Percentiles rank a stretch among this genome's conserved stretches.
Conservation (phyloP, 2,329 filamentous ascomycete genomes). For the Fusarium sp. region DNA sequence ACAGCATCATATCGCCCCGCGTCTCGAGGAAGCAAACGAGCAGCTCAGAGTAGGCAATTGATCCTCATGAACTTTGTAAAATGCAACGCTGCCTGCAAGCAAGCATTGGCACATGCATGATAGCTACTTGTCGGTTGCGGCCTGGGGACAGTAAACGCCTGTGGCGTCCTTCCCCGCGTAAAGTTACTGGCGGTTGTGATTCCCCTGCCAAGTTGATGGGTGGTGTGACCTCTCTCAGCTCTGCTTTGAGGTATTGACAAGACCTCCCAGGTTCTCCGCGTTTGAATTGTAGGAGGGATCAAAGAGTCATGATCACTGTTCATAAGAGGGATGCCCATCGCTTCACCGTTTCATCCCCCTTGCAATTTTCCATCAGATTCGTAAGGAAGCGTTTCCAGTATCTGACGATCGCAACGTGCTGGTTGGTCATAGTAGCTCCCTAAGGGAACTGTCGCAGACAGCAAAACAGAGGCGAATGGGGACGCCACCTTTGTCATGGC, state of each 20-base stretch:
- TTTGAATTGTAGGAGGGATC: constrained; percentile 10
- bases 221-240: constrained; percentile 29
- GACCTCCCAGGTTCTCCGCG: constrained; percentile 14
- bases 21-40: neutral
- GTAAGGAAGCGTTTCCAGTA: neutral
- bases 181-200: constrained; percentile 25
- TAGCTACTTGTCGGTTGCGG: constrained; percentile 4
- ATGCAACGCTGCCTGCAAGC: constrained; percentile 18
- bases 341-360: neutral
- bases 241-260: constrained; percentile 11
- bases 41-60: neutral
- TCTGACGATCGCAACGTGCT: constrained; percentile 25
- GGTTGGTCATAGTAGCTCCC: constrained; percentile 8
- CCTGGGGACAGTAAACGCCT: constrained; percentile 7
- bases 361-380: neutral
- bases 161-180: constrained; percentile 25
- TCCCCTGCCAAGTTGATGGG: constrained; percentile 33
- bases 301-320: constrained; percentile 26
- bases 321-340: constrained; percentile 1
- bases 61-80: constrained; percentile 1
- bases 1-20: neutral
- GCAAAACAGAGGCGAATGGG: neutral
- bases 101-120: constrained; percentile 17
- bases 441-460: neutral
- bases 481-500: constrained; percentile 36